Conservation (phyloP, 2,329 filamentous ascomycete genomes). For the Aspergillus hiratsukae region DNA sequence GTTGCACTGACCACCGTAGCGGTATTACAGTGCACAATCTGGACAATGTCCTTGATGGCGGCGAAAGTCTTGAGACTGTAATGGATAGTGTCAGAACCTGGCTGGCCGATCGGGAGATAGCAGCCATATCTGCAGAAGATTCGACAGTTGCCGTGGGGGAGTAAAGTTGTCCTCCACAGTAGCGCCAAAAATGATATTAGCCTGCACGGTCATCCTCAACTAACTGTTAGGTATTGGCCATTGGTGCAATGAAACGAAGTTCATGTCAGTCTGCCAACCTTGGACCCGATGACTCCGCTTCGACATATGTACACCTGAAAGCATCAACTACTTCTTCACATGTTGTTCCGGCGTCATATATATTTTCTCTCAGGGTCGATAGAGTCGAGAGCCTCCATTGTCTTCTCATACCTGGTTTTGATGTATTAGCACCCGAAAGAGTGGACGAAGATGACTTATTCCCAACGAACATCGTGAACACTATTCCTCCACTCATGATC, state of each 20-base stretch:
- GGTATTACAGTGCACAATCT: constrained; percentile 76
- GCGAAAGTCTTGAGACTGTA: constrained; percentile 65
- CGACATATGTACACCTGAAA: background rate
- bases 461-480: constrained; percentile 76
- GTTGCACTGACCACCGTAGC: constrained; percentile 84
- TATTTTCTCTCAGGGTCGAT: constrained; percentile 81
- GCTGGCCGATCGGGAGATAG: constrained; percentile 70
- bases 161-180: background rate
- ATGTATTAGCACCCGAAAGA: constrained; percentile 9
- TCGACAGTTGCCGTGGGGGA: constrained; percentile 38
- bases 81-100: constrained; percentile 75
- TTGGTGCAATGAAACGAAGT: background rate
- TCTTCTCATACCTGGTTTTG: constrained; percentile 72
- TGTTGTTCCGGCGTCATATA: constrained; percentile 49
- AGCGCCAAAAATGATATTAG: constrained; percentile 5
- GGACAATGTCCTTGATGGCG: constrained; percentile 72
- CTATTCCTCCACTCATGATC: constrained; percentile 89
- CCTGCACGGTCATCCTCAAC: background rate
- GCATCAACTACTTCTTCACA: background rate
- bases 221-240: background rate
- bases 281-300: background rate
- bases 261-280: background rate
- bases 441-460: background rate
- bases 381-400: constrained; percentile 77
- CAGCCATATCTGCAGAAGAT: constrained; percentile 62